Conservation (phyloP, 768 basidiomycete species). For the Termitomyces sp. region DNA sequence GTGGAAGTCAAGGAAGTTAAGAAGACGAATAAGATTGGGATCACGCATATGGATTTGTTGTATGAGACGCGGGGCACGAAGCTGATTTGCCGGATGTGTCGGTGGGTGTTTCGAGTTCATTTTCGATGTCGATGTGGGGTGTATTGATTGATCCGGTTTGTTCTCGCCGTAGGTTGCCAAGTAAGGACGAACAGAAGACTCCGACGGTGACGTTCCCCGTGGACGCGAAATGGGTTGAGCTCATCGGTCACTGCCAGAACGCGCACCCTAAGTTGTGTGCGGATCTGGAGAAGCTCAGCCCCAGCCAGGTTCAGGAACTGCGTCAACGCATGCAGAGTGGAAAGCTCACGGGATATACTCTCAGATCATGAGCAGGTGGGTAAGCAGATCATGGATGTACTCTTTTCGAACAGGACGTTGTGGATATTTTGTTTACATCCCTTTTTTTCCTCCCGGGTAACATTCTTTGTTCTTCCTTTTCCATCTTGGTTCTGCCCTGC, state of each 20-base stretch:
- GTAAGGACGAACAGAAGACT: neutral
- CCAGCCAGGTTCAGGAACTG: slow-evolving; percentile 30
- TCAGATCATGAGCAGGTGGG: neutral
- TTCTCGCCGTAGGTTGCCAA: slow-evolving; percentile 1
- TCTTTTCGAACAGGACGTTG: neutral
- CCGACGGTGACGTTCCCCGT: slow-evolving; percentile 19
- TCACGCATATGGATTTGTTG: slow-evolving; percentile 27
- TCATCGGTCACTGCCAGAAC: slow-evolving; percentile 26
- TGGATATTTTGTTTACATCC: neutral
- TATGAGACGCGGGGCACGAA: slow-evolving; percentile 20
- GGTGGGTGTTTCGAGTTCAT: slow-evolving; percentile 22
- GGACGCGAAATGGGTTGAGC: slow-evolving; percentile 25
- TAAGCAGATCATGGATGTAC: neutral
- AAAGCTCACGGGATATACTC: slow-evolving; percentile 6
- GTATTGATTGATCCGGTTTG: neutral
- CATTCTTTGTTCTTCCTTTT: neutral
- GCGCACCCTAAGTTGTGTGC: slow-evolving; percentile 27
- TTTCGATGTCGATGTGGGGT: neutral
- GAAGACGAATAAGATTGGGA: slow-evolving; percentile 22
- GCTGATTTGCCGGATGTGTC: slow-evolving; percentile 27
- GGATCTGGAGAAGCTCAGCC: slow-evolving; percentile 26
- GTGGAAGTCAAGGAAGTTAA: neutral
- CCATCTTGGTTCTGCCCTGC: neutral
- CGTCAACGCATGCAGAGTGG: slow-evolving; percentile 18
- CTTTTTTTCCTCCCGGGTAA: neutral